Evolutionary conservation across 2,329 filamentous ascomycete species (phyloP).

Genomic region (Gnomoniopsis smithogilvyi): DNA sequence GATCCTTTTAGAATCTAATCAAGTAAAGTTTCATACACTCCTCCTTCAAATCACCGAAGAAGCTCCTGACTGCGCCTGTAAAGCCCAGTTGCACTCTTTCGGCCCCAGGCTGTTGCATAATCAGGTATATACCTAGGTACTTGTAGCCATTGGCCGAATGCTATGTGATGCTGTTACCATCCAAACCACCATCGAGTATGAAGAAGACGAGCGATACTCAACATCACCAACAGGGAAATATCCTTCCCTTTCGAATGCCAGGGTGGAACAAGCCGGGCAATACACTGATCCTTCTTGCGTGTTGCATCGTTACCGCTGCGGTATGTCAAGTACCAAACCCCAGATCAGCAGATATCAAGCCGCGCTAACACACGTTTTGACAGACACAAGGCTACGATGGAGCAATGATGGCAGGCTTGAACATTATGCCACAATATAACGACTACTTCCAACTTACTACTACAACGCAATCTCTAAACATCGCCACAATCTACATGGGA

Average conservation of each 20-base stretch:
- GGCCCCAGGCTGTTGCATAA: too few relatives aligned
- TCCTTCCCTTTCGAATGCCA: constrained; percentile 2
- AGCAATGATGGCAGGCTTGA: constrained; percentile 36
- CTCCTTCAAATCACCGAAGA: too few relatives aligned
- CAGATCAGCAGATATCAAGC: neutral
- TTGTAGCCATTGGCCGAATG: too few relatives aligned
- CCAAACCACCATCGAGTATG: neutral
- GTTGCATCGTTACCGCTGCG: constrained; percentile 8
- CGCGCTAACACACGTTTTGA: neutral
- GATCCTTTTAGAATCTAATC: too few relatives aligned
- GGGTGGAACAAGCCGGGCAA: constrained; percentile 2
- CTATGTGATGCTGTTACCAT: too few relatives aligned
- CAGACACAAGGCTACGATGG: constrained; percentile 14
- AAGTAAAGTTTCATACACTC: too few relatives aligned
- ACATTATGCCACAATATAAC: constrained; percentile 54
- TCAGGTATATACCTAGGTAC: too few relatives aligned
- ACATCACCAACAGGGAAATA: neutral
- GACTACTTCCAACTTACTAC: constrained; percentile 54
- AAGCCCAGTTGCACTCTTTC: too few relatives aligned
- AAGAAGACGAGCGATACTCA: neutral
- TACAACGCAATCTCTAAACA: constrained; percentile 51
- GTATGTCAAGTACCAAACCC: neutral
- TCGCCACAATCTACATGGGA: constrained; percentile 51
- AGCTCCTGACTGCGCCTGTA: too few relatives aligned
- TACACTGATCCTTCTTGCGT: constrained; percentile 4